phyloP scores from a whole-genome alignment of 352 stramenopile genomes.

The Paralagenidium karlingii region DNA sequence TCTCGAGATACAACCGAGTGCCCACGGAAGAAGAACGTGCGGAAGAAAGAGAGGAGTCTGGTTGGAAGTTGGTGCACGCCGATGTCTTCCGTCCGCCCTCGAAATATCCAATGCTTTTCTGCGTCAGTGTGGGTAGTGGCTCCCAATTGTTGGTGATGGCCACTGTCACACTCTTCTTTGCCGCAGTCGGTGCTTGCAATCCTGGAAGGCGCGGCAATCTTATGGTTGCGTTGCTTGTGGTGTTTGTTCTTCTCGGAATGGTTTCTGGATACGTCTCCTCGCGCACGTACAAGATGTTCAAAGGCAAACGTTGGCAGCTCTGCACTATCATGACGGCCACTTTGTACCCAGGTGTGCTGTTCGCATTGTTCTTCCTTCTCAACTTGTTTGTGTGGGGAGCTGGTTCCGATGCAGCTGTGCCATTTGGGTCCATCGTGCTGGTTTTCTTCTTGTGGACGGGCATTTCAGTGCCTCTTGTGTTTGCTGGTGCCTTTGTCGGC shows the following conservation, averaged over 20 bases:
- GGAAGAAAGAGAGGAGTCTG: conserved; percentile 96
- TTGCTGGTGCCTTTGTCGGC: conserved; percentile 97
- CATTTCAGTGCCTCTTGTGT: conserved; percentile 97
- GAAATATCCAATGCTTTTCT: conserved; percentile 94
- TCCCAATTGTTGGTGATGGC: conserved; percentile 95
- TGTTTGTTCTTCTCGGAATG: conserved; percentile 96
- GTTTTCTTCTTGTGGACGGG: conserved; percentile 98
- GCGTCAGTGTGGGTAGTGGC: conserved; percentile 95
- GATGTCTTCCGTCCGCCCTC: conserved; percentile 97
- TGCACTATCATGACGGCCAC: conserved; percentile 93
- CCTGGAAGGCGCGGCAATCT: conserved; percentile 96
- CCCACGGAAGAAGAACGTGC: conserved; percentile 93
- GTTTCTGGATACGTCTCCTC: conserved; percentile 94
- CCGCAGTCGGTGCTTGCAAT: conserved; percentile 91
- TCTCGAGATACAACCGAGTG: conserved; percentile 96
- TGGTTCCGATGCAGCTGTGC: conserved; percentile 89
- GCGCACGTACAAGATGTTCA: conserved; percentile 99
- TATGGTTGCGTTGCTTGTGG: conserved; percentile 95
- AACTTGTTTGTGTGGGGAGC: conserved; percentile 94
- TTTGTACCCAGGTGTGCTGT: conserved; percentile 95
- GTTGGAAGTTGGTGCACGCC: conserved; percentile 99
- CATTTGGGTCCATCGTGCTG: conserved; percentile 95
- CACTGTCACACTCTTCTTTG: conserved; percentile 95
- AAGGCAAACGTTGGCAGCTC: conserved; percentile 97
- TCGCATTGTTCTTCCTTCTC: conserved; percentile 95